Conservation (phyloP, 768 basidiomycete species). For the Cyclocybe aegerita region DNA sequence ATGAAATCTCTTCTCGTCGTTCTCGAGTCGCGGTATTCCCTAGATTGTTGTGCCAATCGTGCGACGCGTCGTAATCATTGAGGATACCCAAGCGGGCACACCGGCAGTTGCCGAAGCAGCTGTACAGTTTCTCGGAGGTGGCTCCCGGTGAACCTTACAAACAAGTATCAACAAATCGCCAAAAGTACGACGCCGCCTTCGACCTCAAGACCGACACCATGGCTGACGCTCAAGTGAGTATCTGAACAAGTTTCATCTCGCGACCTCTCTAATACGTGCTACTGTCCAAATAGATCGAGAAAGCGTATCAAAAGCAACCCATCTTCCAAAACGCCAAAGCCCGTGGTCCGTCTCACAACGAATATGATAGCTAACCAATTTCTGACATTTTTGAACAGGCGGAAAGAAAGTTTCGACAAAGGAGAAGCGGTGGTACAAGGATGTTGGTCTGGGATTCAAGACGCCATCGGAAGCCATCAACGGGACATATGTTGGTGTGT, state of each 20-base stretch:
- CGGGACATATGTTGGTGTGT: slow-evolving; percentile 93
- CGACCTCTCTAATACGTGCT: not conserved
- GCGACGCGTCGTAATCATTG: too few relatives aligned
- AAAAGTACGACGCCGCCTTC: slow-evolving; percentile 31
- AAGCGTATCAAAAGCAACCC: slow-evolving; percentile 96
- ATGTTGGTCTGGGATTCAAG: slow-evolving; percentile 96
- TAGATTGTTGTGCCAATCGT: too few relatives aligned
- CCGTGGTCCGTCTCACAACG: slow-evolving; percentile 62
- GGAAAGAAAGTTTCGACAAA: slow-evolving; percentile 92
- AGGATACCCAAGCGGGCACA: too few relatives aligned
- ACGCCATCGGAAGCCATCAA: slow-evolving; percentile 94
- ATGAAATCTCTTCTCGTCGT: too few relatives aligned
- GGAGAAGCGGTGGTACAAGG: slow-evolving; percentile 99
- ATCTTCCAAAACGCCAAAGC: slow-evolving; percentile 98
- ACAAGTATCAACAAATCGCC: slow-evolving; percentile 39
- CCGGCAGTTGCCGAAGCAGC: slow-evolving; percentile 33
- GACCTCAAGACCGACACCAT: slow-evolving; percentile 49
- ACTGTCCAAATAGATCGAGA: slow-evolving; percentile 70
- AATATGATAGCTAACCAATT: slow-evolving; percentile 4
- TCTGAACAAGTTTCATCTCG: not conserved
- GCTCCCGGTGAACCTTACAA: slow-evolving; percentile 34
- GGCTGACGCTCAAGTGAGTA: slow-evolving; percentile 59
- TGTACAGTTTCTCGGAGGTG: slow-evolving; percentile 43
- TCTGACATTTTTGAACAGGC: slow-evolving; percentile 42
- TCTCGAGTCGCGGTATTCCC: too few relatives aligned